Evolutionary conservation across 2,329 filamentous ascomycete genomes (phyloP), one percentile per base, ranked within the genome.

Genomic region (Colletotrichum sp.): DNA sequence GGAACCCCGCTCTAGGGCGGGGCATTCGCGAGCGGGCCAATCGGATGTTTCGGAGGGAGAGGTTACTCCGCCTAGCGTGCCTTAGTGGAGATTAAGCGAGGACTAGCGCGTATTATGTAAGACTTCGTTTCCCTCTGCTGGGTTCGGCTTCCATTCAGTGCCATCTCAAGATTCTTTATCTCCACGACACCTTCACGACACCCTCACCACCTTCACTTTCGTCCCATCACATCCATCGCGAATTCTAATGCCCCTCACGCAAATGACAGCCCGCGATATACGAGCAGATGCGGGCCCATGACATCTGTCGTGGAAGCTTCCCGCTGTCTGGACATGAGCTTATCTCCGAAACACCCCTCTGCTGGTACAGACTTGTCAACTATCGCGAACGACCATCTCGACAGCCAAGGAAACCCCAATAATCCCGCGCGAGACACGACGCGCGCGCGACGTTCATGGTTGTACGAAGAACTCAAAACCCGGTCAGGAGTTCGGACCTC

Each of bases 11-110:
- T 44, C n/a, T 4, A 18, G 16, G 16, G 70, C 36, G 70, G 70
- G 70, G 70, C 70, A 62, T 67, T 60, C 36, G 63, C 70, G 70
- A 72, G 18, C 63, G 6, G 52, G 9, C 70, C 63, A 72, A 72
- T 72, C 7, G 39, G 36, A 21, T 9, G 26, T 4, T 8, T 30
- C 36, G 63, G 16, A 6, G 6, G 12, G n/a, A 12, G 62, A 52
- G 24, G 12, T 4, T 30, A 59, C 13, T 30, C 18, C 39, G 18
- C 18, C 10, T 52, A 52, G 44, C 44, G 44, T 52, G 10, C 3
- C 44, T 21, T 13, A 13, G 44, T 21, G 44, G 10, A 13, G 3
- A 13, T 13, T 21, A 21, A 21, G 44, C 44, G 44, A 52, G n/a
- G 44, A 13, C 44, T 52, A 52, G 44, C 44, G 44, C n/a, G n/a